phyloP scores from a whole-genome alignment of 2,329 filamentous ascomycete genomes.

The Fusarium longipes region DNA sequence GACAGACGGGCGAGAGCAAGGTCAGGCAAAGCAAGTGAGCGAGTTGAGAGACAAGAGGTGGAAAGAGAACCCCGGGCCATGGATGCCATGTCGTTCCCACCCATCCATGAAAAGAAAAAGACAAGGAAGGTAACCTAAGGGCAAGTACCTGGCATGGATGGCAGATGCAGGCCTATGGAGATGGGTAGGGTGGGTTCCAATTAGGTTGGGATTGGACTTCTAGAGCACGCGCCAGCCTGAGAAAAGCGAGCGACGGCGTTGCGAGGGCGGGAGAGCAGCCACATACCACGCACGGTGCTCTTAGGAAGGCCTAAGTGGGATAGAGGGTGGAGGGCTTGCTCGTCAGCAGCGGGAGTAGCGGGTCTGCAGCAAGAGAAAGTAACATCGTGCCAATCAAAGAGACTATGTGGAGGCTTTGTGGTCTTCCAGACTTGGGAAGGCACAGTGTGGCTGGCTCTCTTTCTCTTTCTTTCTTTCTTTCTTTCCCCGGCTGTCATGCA shows the following conservation, averaged over 20 bases:
- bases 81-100: background rate
- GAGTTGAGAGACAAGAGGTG: conserved; percentile 29
- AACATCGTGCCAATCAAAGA: conserved; percentile 29
- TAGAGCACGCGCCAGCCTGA: conserved; percentile 36
- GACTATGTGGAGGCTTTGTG: conserved; percentile 10
- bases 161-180: conserved; percentile 14
- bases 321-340: conserved; percentile 38
- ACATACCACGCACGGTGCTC: conserved; percentile 48
- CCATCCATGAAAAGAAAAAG: conserved; percentile 34
- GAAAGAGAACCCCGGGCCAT: conserved; percentile 8
- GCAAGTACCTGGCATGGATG: conserved; percentile 25
- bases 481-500: conserved; percentile 8
- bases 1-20: conserved; percentile 25
- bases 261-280: conserved; percentile 42
- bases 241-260: conserved; percentile 39
- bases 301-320: conserved; percentile 37
- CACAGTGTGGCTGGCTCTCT: conserved; percentile 29
- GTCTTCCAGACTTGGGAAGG: conserved; percentile 10
- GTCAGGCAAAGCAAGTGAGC: conserved; percentile 27
- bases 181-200: conserved; percentile 33
- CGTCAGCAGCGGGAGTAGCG: conserved; percentile 35
- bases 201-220: conserved; percentile 40
- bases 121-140: conserved; percentile 41
- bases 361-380: conserved; percentile 17
- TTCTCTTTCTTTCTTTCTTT: background rate